Percentiles rank a stretch among this genome's conserved stretches.
phyloP scores from a whole-genome alignment of 169 alveolate species.

The Cryptosporidium sp. region DNA sequence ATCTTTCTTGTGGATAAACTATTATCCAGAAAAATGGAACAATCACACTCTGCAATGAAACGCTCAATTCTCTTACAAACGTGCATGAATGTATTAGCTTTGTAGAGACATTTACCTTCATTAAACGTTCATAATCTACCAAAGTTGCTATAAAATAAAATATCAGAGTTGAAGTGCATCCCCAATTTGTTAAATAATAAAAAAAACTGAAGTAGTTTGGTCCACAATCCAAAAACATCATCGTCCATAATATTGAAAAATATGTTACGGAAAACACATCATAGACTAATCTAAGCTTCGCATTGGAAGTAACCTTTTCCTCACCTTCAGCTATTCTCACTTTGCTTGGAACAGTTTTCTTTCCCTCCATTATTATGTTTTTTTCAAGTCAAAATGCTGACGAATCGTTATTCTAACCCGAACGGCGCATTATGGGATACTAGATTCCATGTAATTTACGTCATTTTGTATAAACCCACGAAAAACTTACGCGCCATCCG shows the following conservation, averaged over 20 bases:
- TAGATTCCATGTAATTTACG: slow-evolving; percentile 35
- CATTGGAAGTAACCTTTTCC: neutral
- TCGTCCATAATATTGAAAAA: slow-evolving; percentile 32
- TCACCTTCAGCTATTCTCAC: slow-evolving; percentile 10
- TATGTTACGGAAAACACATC: slow-evolving; percentile 19
- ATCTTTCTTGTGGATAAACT: slow-evolving; percentile 67
- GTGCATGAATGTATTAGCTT: slow-evolving; percentile 45
- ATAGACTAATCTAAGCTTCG: slow-evolving; percentile 36
- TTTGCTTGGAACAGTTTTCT: neutral
- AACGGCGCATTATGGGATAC: slow-evolving; percentile 15
- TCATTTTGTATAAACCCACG: neutral
- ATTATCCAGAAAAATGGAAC: slow-evolving; percentile 73
- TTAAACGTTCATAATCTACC: slow-evolving; percentile 46
- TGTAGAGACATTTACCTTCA: slow-evolving; percentile 30
- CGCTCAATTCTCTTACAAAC: slow-evolving; percentile 51
- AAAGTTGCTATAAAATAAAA: slow-evolving; percentile 46
- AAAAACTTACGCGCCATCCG: slow-evolving; percentile 1
- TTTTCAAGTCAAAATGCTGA: neutral
- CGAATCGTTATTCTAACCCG: slow-evolving; percentile 3
- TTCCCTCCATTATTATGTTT: neutral
- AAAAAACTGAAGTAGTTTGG: slow-evolving; percentile 65
- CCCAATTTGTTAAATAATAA: slow-evolving; percentile 72
- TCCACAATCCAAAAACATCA: slow-evolving; percentile 74
- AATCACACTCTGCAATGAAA: slow-evolving; percentile 68
- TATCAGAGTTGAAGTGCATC: slow-evolving; percentile 51